Conservation (phyloP, 495 filamentous ascomycete genomes). For the Daldinia decipiens region DNA sequence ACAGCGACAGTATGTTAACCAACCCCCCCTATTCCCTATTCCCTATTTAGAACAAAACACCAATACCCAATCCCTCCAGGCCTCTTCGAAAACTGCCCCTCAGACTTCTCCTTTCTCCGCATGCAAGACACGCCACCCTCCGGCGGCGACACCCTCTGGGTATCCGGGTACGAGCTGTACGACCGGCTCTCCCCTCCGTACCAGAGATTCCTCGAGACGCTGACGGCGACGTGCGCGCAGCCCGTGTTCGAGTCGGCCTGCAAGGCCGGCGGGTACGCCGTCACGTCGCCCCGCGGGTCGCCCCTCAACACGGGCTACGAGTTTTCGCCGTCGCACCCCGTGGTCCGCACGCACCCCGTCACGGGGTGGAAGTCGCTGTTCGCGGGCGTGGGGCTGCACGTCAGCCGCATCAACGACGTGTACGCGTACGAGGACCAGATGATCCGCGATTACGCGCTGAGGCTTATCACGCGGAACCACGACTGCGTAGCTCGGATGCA, state of each 20-base stretch:
- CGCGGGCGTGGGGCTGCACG: slow-evolving; percentile 55
- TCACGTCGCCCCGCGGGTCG: slow-evolving; percentile 54
- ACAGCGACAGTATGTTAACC: slow-evolving; percentile 52
- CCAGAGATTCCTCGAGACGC: slow-evolving; percentile 50
- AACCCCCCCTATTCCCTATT: not conserved
- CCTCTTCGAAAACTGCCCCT: slow-evolving; percentile 53
- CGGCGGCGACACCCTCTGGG: slow-evolving; percentile 60
- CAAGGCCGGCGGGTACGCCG: slow-evolving; percentile 51
- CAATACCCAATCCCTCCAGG: slow-evolving; percentile 22
- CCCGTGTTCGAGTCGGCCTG: slow-evolving; percentile 54
- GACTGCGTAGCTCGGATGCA: slow-evolving; percentile 57
- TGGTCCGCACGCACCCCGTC: slow-evolving; percentile 60
- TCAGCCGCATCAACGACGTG: slow-evolving; percentile 53
- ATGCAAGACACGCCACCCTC: slow-evolving; percentile 54
- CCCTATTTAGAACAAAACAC: not conserved
- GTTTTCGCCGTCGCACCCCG: slow-evolving; percentile 55
- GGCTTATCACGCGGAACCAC: slow-evolving; percentile 56
- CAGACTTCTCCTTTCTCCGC: slow-evolving; percentile 53
- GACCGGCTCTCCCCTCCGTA: slow-evolving; percentile 53
- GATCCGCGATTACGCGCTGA: slow-evolving; percentile 55
- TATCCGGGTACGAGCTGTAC: slow-evolving; percentile 58
- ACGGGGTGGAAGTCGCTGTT: slow-evolving; percentile 63
- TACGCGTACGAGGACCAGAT: slow-evolving; percentile 52
- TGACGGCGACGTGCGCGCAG: slow-evolving; percentile 57
- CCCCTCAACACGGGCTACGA: slow-evolving; percentile 53